phyloP scores from a whole-genome alignment of 352 stramenopile genomes.

The Phytophthora megakarya region DNA sequence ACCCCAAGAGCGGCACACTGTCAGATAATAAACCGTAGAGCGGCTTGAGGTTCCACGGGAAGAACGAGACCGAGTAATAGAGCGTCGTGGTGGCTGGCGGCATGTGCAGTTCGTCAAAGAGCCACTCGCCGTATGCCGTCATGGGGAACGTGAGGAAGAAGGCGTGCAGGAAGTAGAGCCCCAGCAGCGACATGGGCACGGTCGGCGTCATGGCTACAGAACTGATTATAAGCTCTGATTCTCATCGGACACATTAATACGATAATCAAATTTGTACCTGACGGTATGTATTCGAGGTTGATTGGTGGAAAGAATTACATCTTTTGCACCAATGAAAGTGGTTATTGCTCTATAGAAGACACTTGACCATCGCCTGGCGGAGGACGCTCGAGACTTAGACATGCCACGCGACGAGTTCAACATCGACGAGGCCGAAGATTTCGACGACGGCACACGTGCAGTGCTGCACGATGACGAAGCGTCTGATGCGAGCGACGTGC shows the following conservation, averaged over 20 bases:
- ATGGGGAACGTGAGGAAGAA: constrained; percentile 81
- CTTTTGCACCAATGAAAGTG: background rate
- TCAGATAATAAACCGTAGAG: constrained; percentile 82
- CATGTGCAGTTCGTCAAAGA: constrained; percentile 83
- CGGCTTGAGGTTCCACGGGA: constrained; percentile 88
- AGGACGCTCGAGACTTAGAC: constrained; percentile 22
- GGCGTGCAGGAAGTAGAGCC: constrained; percentile 80
- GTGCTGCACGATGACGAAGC: constrained; percentile 38
- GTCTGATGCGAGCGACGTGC: constrained; percentile 18
- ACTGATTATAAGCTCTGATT: no score
- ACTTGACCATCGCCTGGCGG: constrained; percentile 23
- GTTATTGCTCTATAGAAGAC: constrained; percentile 2
- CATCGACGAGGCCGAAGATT: constrained; percentile 82
- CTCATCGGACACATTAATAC: constrained; percentile 7
- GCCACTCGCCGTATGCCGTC: constrained; percentile 77
- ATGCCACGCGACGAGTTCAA: constrained; percentile 74
- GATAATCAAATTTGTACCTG: background rate
- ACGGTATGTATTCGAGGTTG: constrained; percentile 14
- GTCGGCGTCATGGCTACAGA: constrained; percentile 8
- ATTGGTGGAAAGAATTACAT: constrained; percentile 40
- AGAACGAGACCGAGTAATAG: constrained; percentile 85
- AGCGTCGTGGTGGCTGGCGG: constrained; percentile 72
- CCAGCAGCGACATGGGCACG: constrained; percentile 57
- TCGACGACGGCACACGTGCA: constrained; percentile 77
- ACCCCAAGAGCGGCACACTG: constrained; percentile 71